These are phyloP conservation scores for Friedmanniomyces simplex DNA, from an alignment of 495 filamentous ascomycete species.

Conservation along the genomic window DNA sequence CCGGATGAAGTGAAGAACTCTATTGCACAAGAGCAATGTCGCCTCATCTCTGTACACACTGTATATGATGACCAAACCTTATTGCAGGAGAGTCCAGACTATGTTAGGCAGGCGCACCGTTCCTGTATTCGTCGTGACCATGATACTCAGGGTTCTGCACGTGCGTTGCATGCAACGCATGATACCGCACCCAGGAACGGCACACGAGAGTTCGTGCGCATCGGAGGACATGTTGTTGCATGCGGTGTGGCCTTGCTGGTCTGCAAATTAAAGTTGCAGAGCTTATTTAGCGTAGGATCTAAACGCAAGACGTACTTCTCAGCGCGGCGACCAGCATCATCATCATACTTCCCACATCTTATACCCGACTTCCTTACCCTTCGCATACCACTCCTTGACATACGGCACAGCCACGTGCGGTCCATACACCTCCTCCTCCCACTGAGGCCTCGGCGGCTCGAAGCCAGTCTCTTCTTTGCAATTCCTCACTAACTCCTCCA, in stretches of 20 bases:
- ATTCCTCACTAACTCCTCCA: conserved; percentile 6
- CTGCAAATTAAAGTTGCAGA: neutral
- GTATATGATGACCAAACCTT: neutral
- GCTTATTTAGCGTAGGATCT: neutral
- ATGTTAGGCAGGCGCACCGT: neutral
- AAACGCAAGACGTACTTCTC: neutral
- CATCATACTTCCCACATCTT: conserved; percentile 11
- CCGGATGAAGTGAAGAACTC: no score
- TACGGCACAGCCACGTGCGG: conserved; percentile 14
- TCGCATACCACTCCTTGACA: conserved; percentile 15
- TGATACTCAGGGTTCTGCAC: neutral
- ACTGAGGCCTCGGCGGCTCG: conserved; percentile 9
- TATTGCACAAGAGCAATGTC: no score
- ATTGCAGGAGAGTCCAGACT: neutral
- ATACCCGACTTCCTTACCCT: conserved; percentile 9
- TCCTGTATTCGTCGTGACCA: neutral
- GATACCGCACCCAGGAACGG: neutral
- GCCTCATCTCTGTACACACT: no score
- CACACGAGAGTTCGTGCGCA: neutral
- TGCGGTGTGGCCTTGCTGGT: neutral
- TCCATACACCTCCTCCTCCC: conserved; percentile 15
- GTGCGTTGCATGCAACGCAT: neutral
- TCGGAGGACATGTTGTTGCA: neutral
- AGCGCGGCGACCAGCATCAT: neutral
- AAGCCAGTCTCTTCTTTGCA: conserved; percentile 15